phyloP scores from a whole-genome alignment of 2,329 filamentous ascomycete genomes.

The Xylariaceae sp. region DNA sequence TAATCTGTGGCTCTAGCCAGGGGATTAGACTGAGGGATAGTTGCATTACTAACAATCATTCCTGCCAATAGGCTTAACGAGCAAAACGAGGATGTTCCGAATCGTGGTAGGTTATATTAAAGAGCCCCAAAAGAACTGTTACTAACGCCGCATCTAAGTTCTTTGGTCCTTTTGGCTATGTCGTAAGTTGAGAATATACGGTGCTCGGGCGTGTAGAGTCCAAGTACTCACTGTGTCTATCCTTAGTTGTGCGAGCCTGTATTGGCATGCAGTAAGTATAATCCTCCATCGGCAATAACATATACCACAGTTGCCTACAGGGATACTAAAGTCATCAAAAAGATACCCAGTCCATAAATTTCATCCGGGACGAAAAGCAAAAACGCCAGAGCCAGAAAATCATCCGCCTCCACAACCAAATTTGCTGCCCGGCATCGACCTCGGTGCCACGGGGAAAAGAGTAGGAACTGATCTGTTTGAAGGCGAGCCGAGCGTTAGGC shows the following conservation, averaged over 20 bases:
- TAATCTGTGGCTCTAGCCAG: neutral
- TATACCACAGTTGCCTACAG: neutral
- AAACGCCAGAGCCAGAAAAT: neutral
- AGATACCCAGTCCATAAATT: constrained; percentile 26
- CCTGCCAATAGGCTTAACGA: neutral
- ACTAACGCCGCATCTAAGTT: constrained; percentile 10
- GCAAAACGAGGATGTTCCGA: neutral
- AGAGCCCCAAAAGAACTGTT: neutral
- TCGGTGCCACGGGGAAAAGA: constrained; percentile 3
- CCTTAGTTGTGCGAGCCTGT: constrained; percentile 21
- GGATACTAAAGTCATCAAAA: constrained; percentile 9
- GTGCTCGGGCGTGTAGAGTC: neutral
- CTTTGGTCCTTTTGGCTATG: constrained; percentile 26
- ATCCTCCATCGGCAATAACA: neutral
- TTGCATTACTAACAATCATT: no score
- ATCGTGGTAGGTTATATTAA: constrained; percentile 7
- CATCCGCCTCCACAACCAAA: neutral
- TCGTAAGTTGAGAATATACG: constrained; percentile 13
- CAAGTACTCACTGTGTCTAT: neutral
- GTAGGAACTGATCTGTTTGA: constrained; percentile 21
- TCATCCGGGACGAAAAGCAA: constrained; percentile 16
- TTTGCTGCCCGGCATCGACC: neutral
- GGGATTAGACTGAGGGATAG: constrained; percentile 1
- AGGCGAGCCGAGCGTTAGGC: constrained; percentile 8
- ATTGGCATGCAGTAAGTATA: constrained; percentile 22